Conservation (phyloP, 768 basidiomycete species). For the Trametes cinnabarina region DNA sequence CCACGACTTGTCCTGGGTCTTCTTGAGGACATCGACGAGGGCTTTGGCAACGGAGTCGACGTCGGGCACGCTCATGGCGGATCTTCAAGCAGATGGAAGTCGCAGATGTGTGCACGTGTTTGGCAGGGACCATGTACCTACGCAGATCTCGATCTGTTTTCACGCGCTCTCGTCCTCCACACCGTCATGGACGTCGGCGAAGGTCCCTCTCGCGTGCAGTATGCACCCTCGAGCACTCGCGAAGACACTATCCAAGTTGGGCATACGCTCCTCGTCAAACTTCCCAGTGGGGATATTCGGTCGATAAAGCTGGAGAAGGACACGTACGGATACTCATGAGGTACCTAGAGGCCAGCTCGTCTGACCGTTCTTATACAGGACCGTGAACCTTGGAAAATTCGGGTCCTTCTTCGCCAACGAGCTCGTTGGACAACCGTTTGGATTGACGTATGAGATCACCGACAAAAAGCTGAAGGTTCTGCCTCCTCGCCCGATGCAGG, state of each 20-base stretch:
- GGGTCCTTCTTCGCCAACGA: slow-evolving; percentile 80
- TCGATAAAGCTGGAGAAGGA: slow-evolving; percentile 70
- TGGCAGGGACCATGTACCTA: background rate
- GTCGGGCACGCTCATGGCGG: slow-evolving; percentile 6
- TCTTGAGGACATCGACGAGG: slow-evolving; percentile 34
- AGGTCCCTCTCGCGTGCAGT: slow-evolving; percentile 19
- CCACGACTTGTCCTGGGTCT: slow-evolving; percentile 31
- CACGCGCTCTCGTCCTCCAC: slow-evolving; percentile 10
- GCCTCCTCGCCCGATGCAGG: slow-evolving; percentile 64
- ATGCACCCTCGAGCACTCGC: slow-evolving; percentile 4
- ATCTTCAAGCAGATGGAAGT: background rate
- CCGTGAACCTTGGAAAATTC: slow-evolving; percentile 75
- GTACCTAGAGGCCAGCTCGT: slow-evolving; percentile 3
- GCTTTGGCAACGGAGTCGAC: slow-evolving; percentile 21
- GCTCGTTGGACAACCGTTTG: slow-evolving; percentile 81
- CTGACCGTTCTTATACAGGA: slow-evolving; percentile 41
- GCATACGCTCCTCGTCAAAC: slow-evolving; percentile 72
- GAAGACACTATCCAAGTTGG: slow-evolving; percentile 54
- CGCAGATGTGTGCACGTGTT: slow-evolving; percentile 14
- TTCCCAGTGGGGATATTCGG: slow-evolving; percentile 80
- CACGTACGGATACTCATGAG: slow-evolving; percentile 47
- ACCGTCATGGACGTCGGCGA: slow-evolving; percentile 26
- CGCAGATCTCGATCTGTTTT: slow-evolving; percentile 13
- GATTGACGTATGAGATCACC: slow-evolving; percentile 83
- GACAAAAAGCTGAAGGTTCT: slow-evolving; percentile 65